phyloP scores from a whole-genome alignment of 148 eudicot genomes.

The Agrostemma githago region DNA sequence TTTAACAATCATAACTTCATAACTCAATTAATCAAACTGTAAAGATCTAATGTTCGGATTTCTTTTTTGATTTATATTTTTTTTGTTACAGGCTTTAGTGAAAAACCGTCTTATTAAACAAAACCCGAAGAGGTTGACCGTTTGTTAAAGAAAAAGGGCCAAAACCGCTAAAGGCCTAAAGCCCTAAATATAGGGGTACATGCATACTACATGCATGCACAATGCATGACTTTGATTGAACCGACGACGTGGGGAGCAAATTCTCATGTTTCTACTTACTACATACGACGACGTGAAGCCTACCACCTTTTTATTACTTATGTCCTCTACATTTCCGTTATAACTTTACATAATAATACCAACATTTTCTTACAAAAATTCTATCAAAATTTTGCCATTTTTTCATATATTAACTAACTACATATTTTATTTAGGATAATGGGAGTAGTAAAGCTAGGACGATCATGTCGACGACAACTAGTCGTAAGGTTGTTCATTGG shows the following conservation, averaged over 20 bases:
- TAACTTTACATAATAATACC: too few species aligned
- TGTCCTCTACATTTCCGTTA: background rate
- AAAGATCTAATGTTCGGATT: too few species aligned
- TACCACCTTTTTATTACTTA: slow-evolving; percentile 11
- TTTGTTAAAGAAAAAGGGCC: background rate
- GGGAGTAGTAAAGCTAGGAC: slow-evolving; percentile 10
- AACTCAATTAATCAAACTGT: too few species aligned
- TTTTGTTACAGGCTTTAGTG: too few species aligned
- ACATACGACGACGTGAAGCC: slow-evolving; percentile 29
- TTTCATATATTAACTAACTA: too few species aligned
- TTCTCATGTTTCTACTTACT: slow-evolving; percentile 5
- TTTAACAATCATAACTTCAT: too few species aligned
- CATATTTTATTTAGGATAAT: background rate
- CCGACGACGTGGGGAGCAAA: slow-evolving; percentile 29
- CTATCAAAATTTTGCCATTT: background rate
- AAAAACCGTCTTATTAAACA: too few species aligned
- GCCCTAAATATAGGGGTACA: background rate
- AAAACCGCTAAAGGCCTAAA: too few species aligned
- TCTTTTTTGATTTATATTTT: too few species aligned
- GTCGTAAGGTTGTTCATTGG: background rate
- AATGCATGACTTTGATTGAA: background rate
- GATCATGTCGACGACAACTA: background rate
- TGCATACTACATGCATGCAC: slow-evolving; percentile 15
- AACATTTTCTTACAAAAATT: slow-evolving; percentile 1
- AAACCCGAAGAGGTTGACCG: background rate